Evolutionary conservation across 139 green algal species (phyloP), one percentile per base, ranked within the genome.

Genomic region (Picochlorum sp.): DNA sequence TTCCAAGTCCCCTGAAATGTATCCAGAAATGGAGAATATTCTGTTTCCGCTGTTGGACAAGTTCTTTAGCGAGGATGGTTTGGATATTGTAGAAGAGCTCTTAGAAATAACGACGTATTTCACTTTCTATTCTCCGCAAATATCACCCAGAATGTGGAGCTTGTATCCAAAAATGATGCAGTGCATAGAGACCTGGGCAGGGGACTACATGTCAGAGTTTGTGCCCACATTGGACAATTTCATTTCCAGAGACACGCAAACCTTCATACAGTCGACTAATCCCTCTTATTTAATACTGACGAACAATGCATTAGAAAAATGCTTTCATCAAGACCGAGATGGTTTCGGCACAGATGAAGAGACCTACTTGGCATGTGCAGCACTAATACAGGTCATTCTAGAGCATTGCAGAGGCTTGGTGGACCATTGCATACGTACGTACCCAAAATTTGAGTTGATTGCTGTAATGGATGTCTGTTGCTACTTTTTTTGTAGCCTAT

Each of bases 1-100:
- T 31, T 72, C 66, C 26, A 63, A 57, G 4, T 73, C 90, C 63
- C 82, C 87, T 3, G 40, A 83, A 10, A 73, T 96, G 20, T 89
- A 85, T 65, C 64, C 75, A 1, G 56, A 80, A 45, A 70, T 98
- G 56, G 89, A 97, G 75, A 81, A 83, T 18, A 69, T 83, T 3
- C 68, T 96, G 57, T 85, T 87, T 61, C 89, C 90, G 30, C 77
- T 98, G 50, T 77, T 97, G 68, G 55, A 81, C 3, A 72, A 72
- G 35, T 89, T 94, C 65, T 55, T 76, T 39, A 62, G 53, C 8
- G 45, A 56, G 25, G 73, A 89, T 0, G 82, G 80, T 3, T 76
- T 94, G 66, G 91, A 98, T 40, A 65, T 97, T 9, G 87, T 93
- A 55, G 91, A 98, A 66, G 91, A 98, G 70, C 30, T 73, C 7